phyloP scores from a whole-genome alignment of 352 stramenopile species.

The Blastocystis sp. region DNA sequence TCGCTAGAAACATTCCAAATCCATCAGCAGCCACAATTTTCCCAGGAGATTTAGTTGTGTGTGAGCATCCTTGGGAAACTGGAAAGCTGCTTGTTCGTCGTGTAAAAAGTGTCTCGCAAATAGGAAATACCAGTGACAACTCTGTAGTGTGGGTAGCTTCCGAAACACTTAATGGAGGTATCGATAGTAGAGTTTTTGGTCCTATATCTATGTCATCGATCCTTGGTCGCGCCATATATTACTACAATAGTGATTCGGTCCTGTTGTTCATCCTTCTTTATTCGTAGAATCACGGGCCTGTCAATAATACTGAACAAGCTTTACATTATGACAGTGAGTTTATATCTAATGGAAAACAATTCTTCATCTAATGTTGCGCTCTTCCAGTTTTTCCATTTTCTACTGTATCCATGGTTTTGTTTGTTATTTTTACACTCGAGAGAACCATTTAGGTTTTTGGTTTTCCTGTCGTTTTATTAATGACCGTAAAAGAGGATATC shows the following conservation, averaged over 20 bases:
- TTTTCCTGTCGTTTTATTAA: neutral
- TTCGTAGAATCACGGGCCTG: conserved; percentile 35
- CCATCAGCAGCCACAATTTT: conserved; percentile 20
- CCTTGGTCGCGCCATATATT: conserved; percentile 39
- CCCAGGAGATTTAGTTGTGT: conserved; percentile 51
- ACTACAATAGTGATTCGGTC: conserved; percentile 32
- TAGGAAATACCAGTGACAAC: neutral
- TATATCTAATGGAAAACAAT: conserved; percentile 49
- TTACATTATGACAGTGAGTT: conserved; percentile 5
- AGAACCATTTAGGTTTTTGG: neutral
- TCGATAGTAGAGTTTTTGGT: conserved; percentile 48
- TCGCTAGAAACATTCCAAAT: conserved; percentile 26
- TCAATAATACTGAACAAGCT: conserved; percentile 31
- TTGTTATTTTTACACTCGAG: neutral
- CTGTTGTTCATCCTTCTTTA: neutral
- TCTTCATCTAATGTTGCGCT: conserved; percentile 41
- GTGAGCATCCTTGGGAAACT: conserved; percentile 23
- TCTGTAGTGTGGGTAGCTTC: conserved; percentile 37
- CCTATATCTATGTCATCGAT: conserved; percentile 33
- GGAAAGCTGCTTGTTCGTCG: conserved; percentile 10
- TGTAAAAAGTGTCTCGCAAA: neutral
- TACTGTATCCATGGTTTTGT: neutral
- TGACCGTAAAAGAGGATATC: neutral
- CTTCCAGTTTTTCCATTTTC: neutral
- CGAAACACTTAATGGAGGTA: conserved; percentile 41